phyloP scores from a whole-genome alignment of 306 rosid species.

The Luffa aegyptiaca region DNA sequence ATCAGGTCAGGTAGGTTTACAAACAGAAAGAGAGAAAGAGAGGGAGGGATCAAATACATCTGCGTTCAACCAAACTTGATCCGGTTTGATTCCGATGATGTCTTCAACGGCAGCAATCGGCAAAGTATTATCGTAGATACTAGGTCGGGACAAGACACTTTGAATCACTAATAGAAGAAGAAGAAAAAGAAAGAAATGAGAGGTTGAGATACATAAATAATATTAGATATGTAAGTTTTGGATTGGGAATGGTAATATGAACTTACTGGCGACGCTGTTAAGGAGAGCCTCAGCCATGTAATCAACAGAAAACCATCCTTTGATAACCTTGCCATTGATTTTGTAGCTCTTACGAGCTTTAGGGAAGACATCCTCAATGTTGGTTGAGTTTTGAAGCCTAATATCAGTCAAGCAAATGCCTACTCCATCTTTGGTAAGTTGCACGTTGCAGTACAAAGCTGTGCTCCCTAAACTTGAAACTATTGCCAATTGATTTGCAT shows the following conservation, averaged over 20 bases:
- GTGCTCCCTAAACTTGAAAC: slow-evolving; percentile 18
- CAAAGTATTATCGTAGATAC: slow-evolving; percentile 26
- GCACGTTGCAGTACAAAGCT: slow-evolving; percentile 54
- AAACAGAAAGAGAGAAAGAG: background rate
- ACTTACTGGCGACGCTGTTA: slow-evolving; percentile 34
- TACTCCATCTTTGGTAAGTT: slow-evolving; percentile 51
- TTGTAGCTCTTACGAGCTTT: slow-evolving; percentile 21
- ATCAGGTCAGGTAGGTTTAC: too few species aligned
- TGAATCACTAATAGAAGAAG: slow-evolving; percentile 33
- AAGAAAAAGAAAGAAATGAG: too few species aligned
- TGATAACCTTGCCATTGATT: slow-evolving; percentile 35
- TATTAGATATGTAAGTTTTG: too few species aligned
- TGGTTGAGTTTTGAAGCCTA: slow-evolving; percentile 53
- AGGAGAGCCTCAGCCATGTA: slow-evolving; percentile 21
- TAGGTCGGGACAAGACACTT: slow-evolving; percentile 39
- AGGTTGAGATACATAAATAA: too few species aligned
- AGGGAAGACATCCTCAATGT: slow-evolving; percentile 30
- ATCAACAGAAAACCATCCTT: slow-evolving; percentile 64
- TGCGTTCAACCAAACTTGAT: slow-evolving; percentile 55
- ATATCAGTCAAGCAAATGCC: slow-evolving; percentile 56
- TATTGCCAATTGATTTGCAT: slow-evolving; percentile 24
- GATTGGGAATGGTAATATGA: background rate
- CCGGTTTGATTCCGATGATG: slow-evolving; percentile 5
- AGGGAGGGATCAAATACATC: slow-evolving; percentile 28
- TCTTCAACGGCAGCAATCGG: slow-evolving; percentile 40